Percentiles rank a stretch among this genome's conserved stretches.
Conservation (phyloP, 1,139 yeast species). For the Scheffersomyces quercinus region DNA sequence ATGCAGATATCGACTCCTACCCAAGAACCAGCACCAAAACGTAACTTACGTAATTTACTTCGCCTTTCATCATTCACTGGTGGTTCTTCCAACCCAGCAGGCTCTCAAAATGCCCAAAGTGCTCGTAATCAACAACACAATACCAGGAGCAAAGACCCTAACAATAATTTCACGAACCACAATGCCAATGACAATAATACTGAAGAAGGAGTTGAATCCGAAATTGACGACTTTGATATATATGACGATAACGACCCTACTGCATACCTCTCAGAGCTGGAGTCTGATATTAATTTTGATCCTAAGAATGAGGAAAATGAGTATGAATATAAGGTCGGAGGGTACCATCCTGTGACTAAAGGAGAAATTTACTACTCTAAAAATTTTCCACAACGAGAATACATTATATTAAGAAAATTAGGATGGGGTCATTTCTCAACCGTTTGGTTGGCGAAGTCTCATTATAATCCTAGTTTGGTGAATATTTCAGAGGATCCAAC, state of each 20-base stretch:
- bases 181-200: constrained; percentile 3
- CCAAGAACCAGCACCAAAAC: background rate
- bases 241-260: constrained; percentile 4
- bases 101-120: background rate
- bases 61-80: constrained; percentile 2
- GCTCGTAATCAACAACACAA: background rate
- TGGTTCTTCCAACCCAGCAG: background rate
- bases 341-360: constrained; percentile 81
- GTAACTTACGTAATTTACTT: constrained; percentile 3
- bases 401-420: constrained; percentile 70
- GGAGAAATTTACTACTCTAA: constrained; percentile 70
- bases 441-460: constrained; percentile 72
- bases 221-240: constrained; percentile 7
- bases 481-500: background rate
- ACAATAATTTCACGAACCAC: background rate
- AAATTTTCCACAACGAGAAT: constrained; percentile 29
- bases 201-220: background rate
- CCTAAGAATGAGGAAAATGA: constrained; percentile 65
- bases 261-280: constrained; percentile 21
- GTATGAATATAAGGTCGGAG: constrained; percentile 76
- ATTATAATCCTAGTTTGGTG: constrained; percentile 6
- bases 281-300: constrained; percentile 27
- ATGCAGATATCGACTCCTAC: background rate
- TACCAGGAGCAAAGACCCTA: background rate
- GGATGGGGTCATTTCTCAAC: constrained; percentile 95